These are phyloP conservation scores for Grigorovia humatica DNA, from an alignment of 805 yeast species.

Conservation along the genomic window DNA sequence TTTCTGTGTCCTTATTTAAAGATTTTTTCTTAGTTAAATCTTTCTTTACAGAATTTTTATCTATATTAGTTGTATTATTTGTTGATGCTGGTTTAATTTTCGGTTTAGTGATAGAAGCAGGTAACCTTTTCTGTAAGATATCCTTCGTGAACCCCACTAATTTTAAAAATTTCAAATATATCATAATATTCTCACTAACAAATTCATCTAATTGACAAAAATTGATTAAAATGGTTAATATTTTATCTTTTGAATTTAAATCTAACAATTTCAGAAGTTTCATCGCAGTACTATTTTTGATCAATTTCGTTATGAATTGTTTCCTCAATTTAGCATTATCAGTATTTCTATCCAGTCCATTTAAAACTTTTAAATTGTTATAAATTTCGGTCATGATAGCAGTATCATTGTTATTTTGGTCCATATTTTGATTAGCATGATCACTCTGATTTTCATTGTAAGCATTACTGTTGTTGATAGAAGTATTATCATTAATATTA, in stretches of 20 bases:
- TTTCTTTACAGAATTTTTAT: neutral
- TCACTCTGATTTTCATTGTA: neutral
- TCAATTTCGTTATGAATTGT: constrained; percentile 17
- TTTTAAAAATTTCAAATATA: constrained; percentile 16
- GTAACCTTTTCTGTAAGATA: constrained; percentile 3
- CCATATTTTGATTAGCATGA: no score
- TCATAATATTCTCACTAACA: constrained; percentile 15
- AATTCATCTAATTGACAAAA: constrained; percentile 20
- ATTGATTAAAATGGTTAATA: constrained; percentile 14
- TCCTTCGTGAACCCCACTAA: constrained; percentile 14
- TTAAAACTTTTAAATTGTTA: constrained; percentile 5
- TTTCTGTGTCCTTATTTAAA: neutral
- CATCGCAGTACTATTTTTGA: constrained; percentile 3
- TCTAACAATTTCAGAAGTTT: constrained; percentile 5
- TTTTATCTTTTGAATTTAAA: neutral
- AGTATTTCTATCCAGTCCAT: constrained; percentile 12
- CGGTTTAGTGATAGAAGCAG: constrained; percentile 2
- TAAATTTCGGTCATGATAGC: neutral
- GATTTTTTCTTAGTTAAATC: neutral
- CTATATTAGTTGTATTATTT: neutral
- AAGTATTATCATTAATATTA: no score
- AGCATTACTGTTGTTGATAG: no score
- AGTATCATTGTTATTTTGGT: constrained; percentile 1
- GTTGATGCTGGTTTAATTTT: constrained; percentile 1
- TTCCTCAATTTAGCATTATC: constrained; percentile 20